These are phyloP conservation scores for Phytopythium chamaehyphon DNA, from an alignment of 352 stramenopile species.

Conservation along the genomic window DNA sequence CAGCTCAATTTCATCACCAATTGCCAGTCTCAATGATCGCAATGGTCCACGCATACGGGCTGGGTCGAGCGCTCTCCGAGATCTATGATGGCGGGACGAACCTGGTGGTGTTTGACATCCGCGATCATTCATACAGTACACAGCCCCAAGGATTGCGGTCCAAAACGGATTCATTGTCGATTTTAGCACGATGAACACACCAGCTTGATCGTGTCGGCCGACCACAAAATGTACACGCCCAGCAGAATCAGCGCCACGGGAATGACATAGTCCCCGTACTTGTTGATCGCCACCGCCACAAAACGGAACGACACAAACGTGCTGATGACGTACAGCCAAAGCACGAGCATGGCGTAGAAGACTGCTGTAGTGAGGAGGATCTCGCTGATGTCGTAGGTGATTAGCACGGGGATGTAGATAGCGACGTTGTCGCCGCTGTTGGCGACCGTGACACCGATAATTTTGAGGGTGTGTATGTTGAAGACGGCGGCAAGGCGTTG, in stretches of 20 bases:
- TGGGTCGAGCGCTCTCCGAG: no score
- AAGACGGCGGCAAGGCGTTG: background rate
- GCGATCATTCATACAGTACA: no score
- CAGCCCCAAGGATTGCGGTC: no score
- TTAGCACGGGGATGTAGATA: conserved; percentile 7
- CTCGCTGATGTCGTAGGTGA: conserved; percentile 1
- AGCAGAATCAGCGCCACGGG: conserved; percentile 6
- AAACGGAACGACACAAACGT: conserved; percentile 4
- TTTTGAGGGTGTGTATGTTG: conserved; percentile 2
- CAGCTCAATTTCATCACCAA: no score
- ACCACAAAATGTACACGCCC: conserved; percentile 10
- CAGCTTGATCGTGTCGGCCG: background rate
- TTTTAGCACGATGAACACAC: background rate
- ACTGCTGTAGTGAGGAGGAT: conserved; percentile 4
- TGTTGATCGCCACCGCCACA: conserved; percentile 1
- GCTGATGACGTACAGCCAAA: conserved; percentile 4
- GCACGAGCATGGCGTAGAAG: conserved; percentile 5
- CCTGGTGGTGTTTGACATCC: no score
- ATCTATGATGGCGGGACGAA: no score
- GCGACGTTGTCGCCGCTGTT: conserved; percentile 9
- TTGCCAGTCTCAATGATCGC: no score
- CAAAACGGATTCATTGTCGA: no score
- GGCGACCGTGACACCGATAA: conserved; percentile 4
- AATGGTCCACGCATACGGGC: no score
- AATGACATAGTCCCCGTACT: conserved; percentile 4